Percentiles rank a stretch among this genome's conserved stretches.
Conservation (phyloP, 306 rosid genomes). For the Pyrus bretschneideri region DNA sequence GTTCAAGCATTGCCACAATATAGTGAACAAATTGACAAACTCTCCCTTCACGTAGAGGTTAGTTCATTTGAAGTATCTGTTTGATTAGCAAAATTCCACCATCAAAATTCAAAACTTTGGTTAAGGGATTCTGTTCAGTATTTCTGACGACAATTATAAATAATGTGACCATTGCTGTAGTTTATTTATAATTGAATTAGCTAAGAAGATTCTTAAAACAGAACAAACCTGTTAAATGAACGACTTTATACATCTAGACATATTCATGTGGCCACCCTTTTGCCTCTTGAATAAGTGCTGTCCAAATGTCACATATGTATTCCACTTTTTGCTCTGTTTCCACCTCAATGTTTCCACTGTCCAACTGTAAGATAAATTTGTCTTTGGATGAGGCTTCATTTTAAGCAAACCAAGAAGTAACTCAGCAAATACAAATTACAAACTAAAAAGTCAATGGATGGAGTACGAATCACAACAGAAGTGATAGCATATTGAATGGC, state of each 20-base stretch:
- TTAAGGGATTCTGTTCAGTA: no score
- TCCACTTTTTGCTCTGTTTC: background rate
- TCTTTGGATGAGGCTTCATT: background rate
- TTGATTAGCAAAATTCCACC: background rate
- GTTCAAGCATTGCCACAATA: slow-evolving; percentile 99
- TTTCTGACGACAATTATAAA: background rate
- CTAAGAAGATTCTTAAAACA: background rate
- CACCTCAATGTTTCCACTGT: background rate
- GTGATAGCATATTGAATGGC: background rate
- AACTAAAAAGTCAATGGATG: background rate
- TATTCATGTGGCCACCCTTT: background rate
- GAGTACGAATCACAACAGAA: background rate
- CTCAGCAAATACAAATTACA: no score
- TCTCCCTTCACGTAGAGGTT: slow-evolving; percentile 96
- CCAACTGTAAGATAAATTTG: background rate
- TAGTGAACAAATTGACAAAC: slow-evolving; percentile 94
- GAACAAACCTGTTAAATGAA: background rate
- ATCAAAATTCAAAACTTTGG: background rate
- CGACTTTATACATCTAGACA: no score
- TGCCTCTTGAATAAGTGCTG: background rate
- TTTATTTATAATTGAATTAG: background rate
- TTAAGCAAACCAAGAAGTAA: background rate
- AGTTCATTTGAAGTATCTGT: slow-evolving; percentile 22
- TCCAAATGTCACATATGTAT: background rate
- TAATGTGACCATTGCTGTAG: background rate